Percentiles rank a stretch among this genome's conserved stretches.
These are phyloP conservation scores for Silybum marianum DNA, from an alignment of 129 eudicot genomes.

Conservation along the genomic window DNA sequence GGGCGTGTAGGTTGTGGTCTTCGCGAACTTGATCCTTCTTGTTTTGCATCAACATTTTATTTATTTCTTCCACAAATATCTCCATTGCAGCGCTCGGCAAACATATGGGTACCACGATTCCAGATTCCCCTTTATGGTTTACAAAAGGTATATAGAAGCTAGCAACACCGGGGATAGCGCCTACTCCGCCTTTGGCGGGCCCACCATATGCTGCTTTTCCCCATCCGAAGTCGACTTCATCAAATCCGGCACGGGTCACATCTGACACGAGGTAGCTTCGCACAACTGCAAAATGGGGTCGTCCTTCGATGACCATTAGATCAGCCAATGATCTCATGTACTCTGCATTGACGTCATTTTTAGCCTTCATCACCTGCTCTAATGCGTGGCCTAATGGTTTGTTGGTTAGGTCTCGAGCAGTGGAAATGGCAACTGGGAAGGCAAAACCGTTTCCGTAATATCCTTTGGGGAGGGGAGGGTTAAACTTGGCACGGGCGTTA, in stretches of 20 bases:
- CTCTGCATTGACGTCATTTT: slow-evolving; percentile 54
- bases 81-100: slow-evolving; percentile 55
- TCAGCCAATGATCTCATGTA: slow-evolving; percentile 71
- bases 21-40: not conserved
- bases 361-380: slow-evolving; percentile 56
- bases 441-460: slow-evolving; percentile 73
- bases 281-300: slow-evolving; percentile 66
- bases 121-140: slow-evolving; percentile 55
- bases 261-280: slow-evolving; percentile 63
- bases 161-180: slow-evolving; percentile 59
- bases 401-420: slow-evolving; percentile 36
- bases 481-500: slow-evolving; percentile 44
- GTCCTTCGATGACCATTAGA: slow-evolving; percentile 55
- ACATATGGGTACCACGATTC: slow-evolving; percentile 59
- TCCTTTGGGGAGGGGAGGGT: slow-evolving; percentile 61
- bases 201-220: slow-evolving; percentile 72
- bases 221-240: slow-evolving; percentile 77
- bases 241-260: slow-evolving; percentile 55
- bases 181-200: slow-evolving; percentile 70
- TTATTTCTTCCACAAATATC: slow-evolving; percentile 47
- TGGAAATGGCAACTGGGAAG: slow-evolving; percentile 55
- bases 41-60: slow-evolving; percentile 35
- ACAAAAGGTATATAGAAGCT: slow-evolving; percentile 62
- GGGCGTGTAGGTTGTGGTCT: not conserved
- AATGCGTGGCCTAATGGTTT: slow-evolving; percentile 49